Conservation (phyloP, 805 yeast genomes). For the Teunomyces pallodes region DNA sequence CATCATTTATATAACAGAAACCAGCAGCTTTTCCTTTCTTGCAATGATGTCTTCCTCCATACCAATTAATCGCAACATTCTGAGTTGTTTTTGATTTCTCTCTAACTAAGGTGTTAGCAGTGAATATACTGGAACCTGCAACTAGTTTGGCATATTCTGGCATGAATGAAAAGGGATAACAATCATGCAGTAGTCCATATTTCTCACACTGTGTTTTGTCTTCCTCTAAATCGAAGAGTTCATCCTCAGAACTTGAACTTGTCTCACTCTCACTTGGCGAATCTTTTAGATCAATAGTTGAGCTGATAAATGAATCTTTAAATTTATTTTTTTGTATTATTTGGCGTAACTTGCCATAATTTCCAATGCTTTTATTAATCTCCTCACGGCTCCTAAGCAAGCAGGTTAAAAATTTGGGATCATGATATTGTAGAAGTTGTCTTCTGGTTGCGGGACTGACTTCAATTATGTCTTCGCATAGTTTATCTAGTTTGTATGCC, state of each 20-base stretch:
- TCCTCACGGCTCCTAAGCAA: slow-evolving; percentile 29
- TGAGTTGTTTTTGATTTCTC: slow-evolving; percentile 13
- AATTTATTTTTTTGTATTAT: neutral
- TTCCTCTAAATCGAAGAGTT: slow-evolving; percentile 12
- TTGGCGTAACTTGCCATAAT: slow-evolving; percentile 1
- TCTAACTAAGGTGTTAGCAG: slow-evolving; percentile 38
- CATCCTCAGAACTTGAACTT: slow-evolving; percentile 5
- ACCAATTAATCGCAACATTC: slow-evolving; percentile 61
- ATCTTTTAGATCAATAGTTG: neutral
- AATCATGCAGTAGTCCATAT: slow-evolving; percentile 59
- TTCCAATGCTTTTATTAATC: slow-evolving; percentile 9
- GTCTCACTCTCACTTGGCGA: slow-evolving; percentile 4
- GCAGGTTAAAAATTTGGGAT: slow-evolving; percentile 35
- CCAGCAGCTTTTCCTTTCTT: slow-evolving; percentile 56
- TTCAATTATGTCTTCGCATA: slow-evolving; percentile 23
- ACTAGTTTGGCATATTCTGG: slow-evolving; percentile 45
- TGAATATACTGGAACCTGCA: slow-evolving; percentile 58
- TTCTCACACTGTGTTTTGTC: slow-evolving; percentile 13
- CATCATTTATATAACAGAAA: slow-evolving; percentile 72
- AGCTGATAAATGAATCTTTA: neutral
- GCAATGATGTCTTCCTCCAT: slow-evolving; percentile 79
- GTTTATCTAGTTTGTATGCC: slow-evolving; percentile 36
- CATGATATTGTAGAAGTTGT: slow-evolving; percentile 53
- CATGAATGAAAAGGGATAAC: slow-evolving; percentile 58
- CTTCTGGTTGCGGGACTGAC: slow-evolving; percentile 22